Evolutionary conservation across 2,329 filamentous ascomycete species (phyloP).

Genomic region (Chaetomium globosum): DNA sequence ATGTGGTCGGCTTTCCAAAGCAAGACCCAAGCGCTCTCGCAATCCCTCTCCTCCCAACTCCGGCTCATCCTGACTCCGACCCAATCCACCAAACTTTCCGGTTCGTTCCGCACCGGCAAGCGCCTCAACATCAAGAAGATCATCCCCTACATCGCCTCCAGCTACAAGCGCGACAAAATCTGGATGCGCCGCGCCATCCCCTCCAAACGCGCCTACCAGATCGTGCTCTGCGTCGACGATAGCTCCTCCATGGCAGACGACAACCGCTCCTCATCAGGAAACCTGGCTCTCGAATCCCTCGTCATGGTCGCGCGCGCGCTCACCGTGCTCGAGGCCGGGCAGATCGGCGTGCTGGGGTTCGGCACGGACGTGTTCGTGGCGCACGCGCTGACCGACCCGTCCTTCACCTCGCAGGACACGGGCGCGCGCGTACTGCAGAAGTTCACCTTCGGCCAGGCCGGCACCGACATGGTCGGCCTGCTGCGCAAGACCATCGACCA

Average conservation of each 20-base stretch:
- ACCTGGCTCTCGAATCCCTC: slow-evolving; percentile 88
- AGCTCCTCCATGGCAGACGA: slow-evolving; percentile 86
- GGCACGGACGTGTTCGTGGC: slow-evolving; percentile 81
- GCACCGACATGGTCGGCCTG: slow-evolving; percentile 81
- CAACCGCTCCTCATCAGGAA: slow-evolving; percentile 59
- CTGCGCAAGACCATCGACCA: slow-evolving; percentile 76
- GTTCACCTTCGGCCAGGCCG: slow-evolving; percentile 82
- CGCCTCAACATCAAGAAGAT: slow-evolving; percentile 99
- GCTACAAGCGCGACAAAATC: slow-evolving; percentile 99
- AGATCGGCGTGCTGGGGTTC: slow-evolving; percentile 89
- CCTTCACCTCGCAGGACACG: slow-evolving; percentile 75
- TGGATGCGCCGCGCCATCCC: slow-evolving; percentile 96
- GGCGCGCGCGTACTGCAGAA: slow-evolving; percentile 81
- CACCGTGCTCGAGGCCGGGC: slow-evolving; percentile 90
- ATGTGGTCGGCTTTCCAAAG: slow-evolving; percentile 86
- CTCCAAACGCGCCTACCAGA: slow-evolving; percentile 93
- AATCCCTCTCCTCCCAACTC: slow-evolving; percentile 89
- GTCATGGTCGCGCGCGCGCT: slow-evolving; percentile 87
- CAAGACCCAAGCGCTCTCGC: slow-evolving; percentile 80
- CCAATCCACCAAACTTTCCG: slow-evolving; percentile 91
- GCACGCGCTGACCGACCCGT: slow-evolving; percentile 79
- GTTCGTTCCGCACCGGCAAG: slow-evolving; percentile 96
- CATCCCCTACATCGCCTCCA: slow-evolving; percentile 97
- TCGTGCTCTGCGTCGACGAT: slow-evolving; percentile 96
- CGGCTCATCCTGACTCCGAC: slow-evolving; percentile 94